Evolutionary conservation across 768 basidiomycete species (phyloP).

Genomic region (Tricholoma hemisulphureum): DNA sequence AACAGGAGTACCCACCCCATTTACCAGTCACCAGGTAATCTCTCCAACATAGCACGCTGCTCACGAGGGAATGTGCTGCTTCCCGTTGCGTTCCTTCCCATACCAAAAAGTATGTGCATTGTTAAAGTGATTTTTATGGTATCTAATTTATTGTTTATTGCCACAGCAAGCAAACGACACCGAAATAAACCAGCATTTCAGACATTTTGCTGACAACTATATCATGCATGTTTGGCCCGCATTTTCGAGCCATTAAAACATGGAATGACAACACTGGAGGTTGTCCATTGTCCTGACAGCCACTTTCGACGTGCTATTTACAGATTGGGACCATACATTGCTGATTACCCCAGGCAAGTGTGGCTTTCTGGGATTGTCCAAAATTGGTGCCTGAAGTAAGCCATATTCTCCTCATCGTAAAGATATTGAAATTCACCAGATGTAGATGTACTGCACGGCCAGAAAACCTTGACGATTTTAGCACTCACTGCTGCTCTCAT

Average conservation of each 20-base stretch:
- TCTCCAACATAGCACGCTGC: constrained; percentile 8
- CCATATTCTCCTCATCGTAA: no score
- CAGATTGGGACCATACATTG: no score
- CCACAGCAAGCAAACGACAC: constrained; percentile 10
- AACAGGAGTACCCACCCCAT: constrained; percentile 25
- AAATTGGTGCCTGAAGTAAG: no score
- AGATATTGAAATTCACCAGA: no score
- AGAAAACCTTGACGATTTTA: constrained; percentile 7
- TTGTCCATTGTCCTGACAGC: constrained; percentile 27
- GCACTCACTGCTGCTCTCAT: background rate
- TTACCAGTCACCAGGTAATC: constrained; percentile 15
- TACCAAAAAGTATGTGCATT: constrained; percentile 7
- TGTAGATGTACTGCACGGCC: constrained; percentile 16
- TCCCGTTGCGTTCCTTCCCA: constrained; percentile 4
- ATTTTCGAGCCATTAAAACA: constrained; percentile 21
- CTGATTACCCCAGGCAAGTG: constrained; percentile 37
- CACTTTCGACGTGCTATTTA: constrained; percentile 24
- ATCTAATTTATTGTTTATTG: no score
- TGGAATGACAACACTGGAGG: constrained; percentile 26
- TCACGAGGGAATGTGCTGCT: constrained; percentile 2
- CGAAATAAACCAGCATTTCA: constrained; percentile 15
- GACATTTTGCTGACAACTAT: constrained; percentile 28
- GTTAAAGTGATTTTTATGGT: background rate
- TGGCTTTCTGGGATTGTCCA: constrained; percentile 30
- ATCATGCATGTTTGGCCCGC: constrained; percentile 24